Percentiles rank a stretch among this genome's conserved stretches.
These are phyloP conservation scores for Plasmopara muralis DNA, from an alignment of 352 stramenopile species.

Conservation along the genomic window DNA sequence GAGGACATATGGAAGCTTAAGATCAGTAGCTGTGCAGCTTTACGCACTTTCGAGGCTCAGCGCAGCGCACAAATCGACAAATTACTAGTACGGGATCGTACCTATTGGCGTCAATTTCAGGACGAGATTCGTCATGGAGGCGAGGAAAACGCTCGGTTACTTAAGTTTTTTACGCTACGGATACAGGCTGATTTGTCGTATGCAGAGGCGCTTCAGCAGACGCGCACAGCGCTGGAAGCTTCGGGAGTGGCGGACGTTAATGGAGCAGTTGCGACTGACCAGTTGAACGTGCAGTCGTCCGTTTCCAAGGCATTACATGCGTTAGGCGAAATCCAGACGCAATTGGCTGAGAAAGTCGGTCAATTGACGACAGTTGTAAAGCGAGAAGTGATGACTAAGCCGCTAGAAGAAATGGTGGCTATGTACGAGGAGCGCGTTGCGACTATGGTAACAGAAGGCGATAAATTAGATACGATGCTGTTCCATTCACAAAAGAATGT, in stretches of 20 bases:
- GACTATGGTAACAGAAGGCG: constrained; percentile 47
- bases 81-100: constrained; percentile 54
- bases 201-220: constrained; percentile 57
- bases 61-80: constrained; percentile 68
- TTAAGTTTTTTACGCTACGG: constrained; percentile 61
- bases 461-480: constrained; percentile 45
- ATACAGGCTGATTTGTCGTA: constrained; percentile 72
- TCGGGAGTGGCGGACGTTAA: constrained; percentile 8
- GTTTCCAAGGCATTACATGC: constrained; percentile 54
- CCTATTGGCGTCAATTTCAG: constrained; percentile 78
- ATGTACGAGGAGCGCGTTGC: constrained; percentile 55
- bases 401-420: constrained; percentile 65
- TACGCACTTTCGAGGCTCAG: constrained; percentile 60
- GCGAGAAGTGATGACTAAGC: constrained; percentile 54
- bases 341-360: constrained; percentile 68
- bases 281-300: constrained; percentile 39
- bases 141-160: constrained; percentile 57
- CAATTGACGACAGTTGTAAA: constrained; percentile 70
- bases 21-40: constrained; percentile 37
- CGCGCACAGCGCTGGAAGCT: constrained; percentile 48
- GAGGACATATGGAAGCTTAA: constrained; percentile 56
- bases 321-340: constrained; percentile 66
- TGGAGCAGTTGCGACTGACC: constrained; percentile 4
- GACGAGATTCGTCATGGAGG: constrained; percentile 55
- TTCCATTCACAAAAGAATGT: constrained; percentile 52